These are phyloP conservation scores for Chlamydomonas incerta DNA, from an alignment of 139 green algal species.

Conservation along the genomic window DNA sequence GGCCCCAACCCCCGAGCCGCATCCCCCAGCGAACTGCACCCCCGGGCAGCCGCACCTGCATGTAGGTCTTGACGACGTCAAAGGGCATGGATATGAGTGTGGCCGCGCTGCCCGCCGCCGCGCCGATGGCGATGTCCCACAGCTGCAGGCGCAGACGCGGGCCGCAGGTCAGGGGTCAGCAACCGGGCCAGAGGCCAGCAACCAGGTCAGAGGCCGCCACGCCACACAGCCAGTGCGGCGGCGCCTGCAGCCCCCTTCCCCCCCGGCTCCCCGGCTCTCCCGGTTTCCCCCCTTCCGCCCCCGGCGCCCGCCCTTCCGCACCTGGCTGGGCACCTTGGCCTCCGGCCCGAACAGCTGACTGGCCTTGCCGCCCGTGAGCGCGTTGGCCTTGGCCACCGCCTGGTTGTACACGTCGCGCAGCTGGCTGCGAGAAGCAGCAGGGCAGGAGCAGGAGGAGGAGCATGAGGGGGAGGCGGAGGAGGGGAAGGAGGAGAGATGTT, in stretches of 20 bases:
- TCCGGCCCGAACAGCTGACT: not conserved
- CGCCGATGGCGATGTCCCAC: constrained; percentile 73
- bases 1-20: too few relatives aligned
- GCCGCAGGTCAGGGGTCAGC: not conserved
- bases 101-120: constrained; percentile 65
- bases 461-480: too few relatives aligned
- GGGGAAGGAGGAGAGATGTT: too few relatives aligned
- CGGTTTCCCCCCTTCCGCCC: too few relatives aligned
- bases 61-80: constrained; percentile 79
- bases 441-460: too few relatives aligned
- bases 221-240: too few relatives aligned
- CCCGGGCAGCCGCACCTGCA: constrained; percentile 62
- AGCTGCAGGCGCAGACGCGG: not conserved
- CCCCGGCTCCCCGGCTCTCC: too few relatives aligned
- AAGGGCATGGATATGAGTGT: constrained; percentile 80
- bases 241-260: too few relatives aligned
- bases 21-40: too few relatives aligned
- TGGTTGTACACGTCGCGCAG: constrained; percentile 39
- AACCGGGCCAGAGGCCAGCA: not conserved
- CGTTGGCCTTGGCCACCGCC: constrained; percentile 3
- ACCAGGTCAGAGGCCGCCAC: too few relatives aligned
- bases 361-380: not conserved
- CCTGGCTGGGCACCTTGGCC: constrained; percentile 23
- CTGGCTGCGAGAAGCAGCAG: too few relatives aligned
- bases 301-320: not conserved